A percentile compares a stretch with the other conserved stretches of the same genome.
These are phyloP conservation scores for Fusarium pseudograminearum DNA, from an alignment of 2,329 filamentous ascomycete genomes.

Conservation along the genomic window DNA sequence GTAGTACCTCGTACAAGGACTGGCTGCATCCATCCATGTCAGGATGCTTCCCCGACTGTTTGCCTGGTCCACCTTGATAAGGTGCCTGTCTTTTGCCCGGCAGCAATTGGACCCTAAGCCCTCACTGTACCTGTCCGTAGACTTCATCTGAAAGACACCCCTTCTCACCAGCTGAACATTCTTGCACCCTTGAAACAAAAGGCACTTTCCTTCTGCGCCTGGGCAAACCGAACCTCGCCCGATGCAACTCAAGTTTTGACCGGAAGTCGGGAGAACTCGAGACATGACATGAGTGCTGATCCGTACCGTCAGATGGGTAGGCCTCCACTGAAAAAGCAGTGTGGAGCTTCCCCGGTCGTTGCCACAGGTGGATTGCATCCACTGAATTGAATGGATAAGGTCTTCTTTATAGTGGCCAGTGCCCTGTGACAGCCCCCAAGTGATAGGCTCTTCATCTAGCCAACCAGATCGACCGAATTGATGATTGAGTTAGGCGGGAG, in stretches of 20 bases:
- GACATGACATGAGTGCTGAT: not conserved
- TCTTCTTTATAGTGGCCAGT: conserved; percentile 24
- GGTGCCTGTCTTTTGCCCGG: conserved; percentile 7
- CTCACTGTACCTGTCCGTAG: conserved; percentile 5
- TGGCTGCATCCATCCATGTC: conserved; percentile 17
- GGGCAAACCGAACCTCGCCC: conserved; percentile 3
- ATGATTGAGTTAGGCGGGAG: conserved; percentile 10
- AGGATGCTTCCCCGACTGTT: conserved; percentile 37
- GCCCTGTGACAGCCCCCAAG: conserved; percentile 21
- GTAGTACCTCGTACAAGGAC: conserved; percentile 16
- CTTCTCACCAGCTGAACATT: not conserved
- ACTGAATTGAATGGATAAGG: conserved; percentile 16
- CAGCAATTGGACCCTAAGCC: conserved; percentile 23
- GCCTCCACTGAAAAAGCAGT: conserved; percentile 43
- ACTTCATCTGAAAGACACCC: conserved; percentile 12
- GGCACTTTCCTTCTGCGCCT: not conserved
- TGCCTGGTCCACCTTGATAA: conserved; percentile 25
- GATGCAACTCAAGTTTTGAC: not conserved
- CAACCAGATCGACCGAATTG: conserved; percentile 33
- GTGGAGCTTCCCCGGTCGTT: conserved; percentile 32
- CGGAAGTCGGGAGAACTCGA: conserved; percentile 4
- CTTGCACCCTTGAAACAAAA: not conserved
- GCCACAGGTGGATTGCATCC: conserved; percentile 22
- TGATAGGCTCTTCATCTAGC: conserved; percentile 11
- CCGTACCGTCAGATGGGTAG: conserved; percentile 17